These are phyloP conservation scores for Penicillium sp. DNA, from an alignment of 2,329 filamentous ascomycete genomes.

Conservation along the genomic window DNA sequence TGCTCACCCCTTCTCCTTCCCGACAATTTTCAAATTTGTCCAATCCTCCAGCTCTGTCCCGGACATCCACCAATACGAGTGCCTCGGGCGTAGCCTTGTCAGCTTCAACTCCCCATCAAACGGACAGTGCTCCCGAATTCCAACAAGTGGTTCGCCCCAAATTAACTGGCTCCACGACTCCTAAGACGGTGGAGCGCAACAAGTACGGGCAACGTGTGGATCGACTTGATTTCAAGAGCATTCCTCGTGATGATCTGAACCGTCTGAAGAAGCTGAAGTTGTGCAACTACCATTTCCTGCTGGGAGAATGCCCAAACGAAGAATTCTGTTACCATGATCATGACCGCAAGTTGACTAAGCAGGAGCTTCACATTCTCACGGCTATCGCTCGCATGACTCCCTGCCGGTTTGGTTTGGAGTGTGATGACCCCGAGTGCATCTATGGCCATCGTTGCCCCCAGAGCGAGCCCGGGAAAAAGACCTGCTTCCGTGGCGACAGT, in stretches of 20 bases:
- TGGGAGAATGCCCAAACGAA: conserved; percentile 58
- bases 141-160: conserved; percentile 43
- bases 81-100: conserved; percentile 39
- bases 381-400: conserved; percentile 65
- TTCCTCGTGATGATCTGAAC: conserved; percentile 57
- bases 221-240: conserved; percentile 52
- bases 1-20: conserved; percentile 41
- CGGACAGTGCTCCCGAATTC: conserved; percentile 41
- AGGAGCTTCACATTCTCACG: conserved; percentile 56
- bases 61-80: conserved; percentile 44
- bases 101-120: conserved; percentile 37
- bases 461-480: conserved; percentile 52
- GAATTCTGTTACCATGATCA: conserved; percentile 57
- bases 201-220: conserved; percentile 63
- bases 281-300: conserved; percentile 63
- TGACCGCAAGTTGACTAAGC: conserved; percentile 54
- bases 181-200: conserved; percentile 55
- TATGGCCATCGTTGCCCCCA: conserved; percentile 66
- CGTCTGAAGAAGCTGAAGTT: conserved; percentile 64
- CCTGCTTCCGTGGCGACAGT: conserved; percentile 58
- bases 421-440: conserved; percentile 62
- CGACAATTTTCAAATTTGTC: conserved; percentile 28
- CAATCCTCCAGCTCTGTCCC: conserved; percentile 31
- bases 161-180: conserved; percentile 30
- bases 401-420: conserved; percentile 59